phyloP scores from a whole-genome alignment of 1,284 basidiomycete genomes.

The Ustilago vetiveriae region DNA sequence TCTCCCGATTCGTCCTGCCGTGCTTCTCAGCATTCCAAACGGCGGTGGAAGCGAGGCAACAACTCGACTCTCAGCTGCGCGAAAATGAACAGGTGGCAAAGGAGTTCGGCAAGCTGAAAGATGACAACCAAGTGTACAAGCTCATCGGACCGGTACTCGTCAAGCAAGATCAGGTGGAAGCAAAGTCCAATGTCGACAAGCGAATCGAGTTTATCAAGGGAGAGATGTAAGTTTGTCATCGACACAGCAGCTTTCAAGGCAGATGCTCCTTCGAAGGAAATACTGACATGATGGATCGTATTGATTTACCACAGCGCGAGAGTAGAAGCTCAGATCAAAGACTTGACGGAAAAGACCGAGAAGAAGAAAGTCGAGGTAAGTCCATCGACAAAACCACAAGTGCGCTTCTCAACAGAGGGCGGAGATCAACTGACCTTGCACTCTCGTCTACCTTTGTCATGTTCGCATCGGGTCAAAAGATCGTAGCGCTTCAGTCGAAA shows the following conservation, averaged over 20 bases:
- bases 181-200: constrained; percentile 88
- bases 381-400: no score
- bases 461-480: constrained; percentile 16
- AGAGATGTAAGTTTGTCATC: constrained; percentile 79
- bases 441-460: not conserved
- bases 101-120: constrained; percentile 83
- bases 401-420: not conserved
- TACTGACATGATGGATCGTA: not conserved
- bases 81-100: constrained; percentile 94
- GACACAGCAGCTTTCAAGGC: not conserved
- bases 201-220: constrained; percentile 87
- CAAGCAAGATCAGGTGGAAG: constrained; percentile 87
- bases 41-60: constrained; percentile 57
- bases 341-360: constrained; percentile 47
- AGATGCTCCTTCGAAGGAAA: no score
- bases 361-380: constrained; percentile 57
- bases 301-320: constrained; percentile 25
- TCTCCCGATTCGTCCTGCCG: not conserved
- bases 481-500: constrained; percentile 49
- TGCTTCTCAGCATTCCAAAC: constrained; percentile 42
- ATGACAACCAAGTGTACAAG: constrained; percentile 87
- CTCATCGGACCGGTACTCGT: constrained; percentile 90
- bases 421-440: constrained; percentile 1
- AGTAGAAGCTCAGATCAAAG: constrained; percentile 51
- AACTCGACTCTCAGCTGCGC: constrained; percentile 75